Evolutionary conservation across 495 filamentous ascomycete genomes (phyloP), one percentile per base, ranked within the genome.

Genomic region (Rostrohypoxylon terebratum): DNA sequence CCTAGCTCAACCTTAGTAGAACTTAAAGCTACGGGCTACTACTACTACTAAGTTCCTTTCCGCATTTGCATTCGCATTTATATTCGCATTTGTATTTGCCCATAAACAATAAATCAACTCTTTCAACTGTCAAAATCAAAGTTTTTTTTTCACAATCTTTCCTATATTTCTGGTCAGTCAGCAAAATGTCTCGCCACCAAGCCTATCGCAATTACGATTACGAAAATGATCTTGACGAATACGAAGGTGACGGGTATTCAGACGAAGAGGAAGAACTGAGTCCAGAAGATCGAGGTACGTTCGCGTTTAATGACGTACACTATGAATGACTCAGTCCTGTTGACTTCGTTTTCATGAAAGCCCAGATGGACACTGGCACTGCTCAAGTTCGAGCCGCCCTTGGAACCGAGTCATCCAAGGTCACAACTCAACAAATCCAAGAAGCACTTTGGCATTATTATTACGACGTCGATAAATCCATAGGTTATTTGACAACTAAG

Each of bases 371-470:
- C 28, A 60, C 82, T 40, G 90, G 89, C 45, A 87, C 87, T 6
- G 78, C 78, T 47, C 77, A 86, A 67, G 87, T 92, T 38, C 85
- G 85, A 66, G 78, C 82, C 18, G 82, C 83, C 7, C 80, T 94
- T 9, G 89, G 87, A 3, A 60, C 74, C 8, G 81, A 84, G 40
- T 81, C 83, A 47, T 77, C 79, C 34, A 84, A 84, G 45, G 83
- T 90, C 48, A 88, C 90, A 20, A 87, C 89, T 53, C 82, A 87
- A 34, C 90, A 96, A 66, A 94, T 97, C 45, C 87, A 97, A 77
- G 96, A 98, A 59, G 87, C 94, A 0, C 79, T 99, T 33, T 99
- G 94, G 93, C 88, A 98, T 79, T 98, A 97, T 79, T 99, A 94
- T 79, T 98, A 93, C 76, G 95, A 99, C 77, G 84, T 97, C 25